Evolutionary conservation across 2,329 filamentous ascomycete species (phyloP).

Genomic region (Penicillium sclerotigenum): DNA sequence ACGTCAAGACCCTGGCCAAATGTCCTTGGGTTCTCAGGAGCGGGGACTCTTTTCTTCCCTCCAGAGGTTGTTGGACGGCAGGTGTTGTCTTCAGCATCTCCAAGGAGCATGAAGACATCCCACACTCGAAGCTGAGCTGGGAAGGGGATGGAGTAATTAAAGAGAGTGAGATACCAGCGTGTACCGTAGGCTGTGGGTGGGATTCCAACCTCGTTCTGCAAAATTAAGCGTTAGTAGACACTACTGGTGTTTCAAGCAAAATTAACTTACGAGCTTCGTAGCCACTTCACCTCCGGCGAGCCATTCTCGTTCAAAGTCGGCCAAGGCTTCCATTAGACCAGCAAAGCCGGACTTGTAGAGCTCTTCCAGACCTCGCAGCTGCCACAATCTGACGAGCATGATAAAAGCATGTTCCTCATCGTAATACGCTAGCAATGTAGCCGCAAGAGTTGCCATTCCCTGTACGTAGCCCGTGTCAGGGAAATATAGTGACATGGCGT

Average conservation of each 20-base stretch:
- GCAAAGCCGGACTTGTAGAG: constrained; percentile 82
- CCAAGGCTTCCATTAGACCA: constrained; percentile 79
- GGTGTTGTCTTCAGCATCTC: constrained; percentile 60
- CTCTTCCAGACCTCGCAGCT: constrained; percentile 76
- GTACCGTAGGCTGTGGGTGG: constrained; percentile 91
- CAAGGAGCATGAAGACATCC: constrained; percentile 96
- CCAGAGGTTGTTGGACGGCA: constrained; percentile 17
- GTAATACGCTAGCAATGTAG: constrained; percentile 92
- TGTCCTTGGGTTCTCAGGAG: constrained; percentile 28
- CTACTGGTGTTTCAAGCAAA: not conserved
- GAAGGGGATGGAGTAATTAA: constrained; percentile 96
- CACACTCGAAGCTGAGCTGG: constrained; percentile 90
- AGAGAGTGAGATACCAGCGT: constrained; percentile 93
- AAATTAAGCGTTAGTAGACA: constrained; percentile 2
- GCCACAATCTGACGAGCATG: constrained; percentile 95
- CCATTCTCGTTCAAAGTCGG: constrained; percentile 84
- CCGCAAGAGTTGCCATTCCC: constrained; percentile 91
- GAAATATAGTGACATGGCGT: constrained; percentile 87
- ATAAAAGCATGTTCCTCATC: constrained; percentile 93
- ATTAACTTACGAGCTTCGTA: constrained; percentile 66
- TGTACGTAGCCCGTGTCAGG: constrained; percentile 93
- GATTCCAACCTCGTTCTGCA: constrained; percentile 70
- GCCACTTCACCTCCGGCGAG: constrained; percentile 74
- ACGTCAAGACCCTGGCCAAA: constrained; percentile 73
- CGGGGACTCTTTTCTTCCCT: constrained; percentile 25